Conservation (phyloP, 176 grass and related monocot species). For the Raddia distichophylla region DNA sequence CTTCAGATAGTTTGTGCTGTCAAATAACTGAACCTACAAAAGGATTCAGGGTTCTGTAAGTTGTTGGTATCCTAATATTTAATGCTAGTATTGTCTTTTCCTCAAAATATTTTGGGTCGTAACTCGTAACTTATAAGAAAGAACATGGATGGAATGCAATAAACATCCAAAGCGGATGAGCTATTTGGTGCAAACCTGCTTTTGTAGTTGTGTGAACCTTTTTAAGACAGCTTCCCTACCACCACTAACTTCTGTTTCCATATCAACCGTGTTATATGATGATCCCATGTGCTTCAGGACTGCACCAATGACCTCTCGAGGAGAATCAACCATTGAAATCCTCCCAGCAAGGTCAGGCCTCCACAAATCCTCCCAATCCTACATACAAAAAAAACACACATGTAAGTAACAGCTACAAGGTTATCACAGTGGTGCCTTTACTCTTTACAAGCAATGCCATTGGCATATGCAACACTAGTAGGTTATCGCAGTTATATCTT, state of each 20-base stretch:
- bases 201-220: conserved; percentile 68
- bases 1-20: conserved; percentile 85
- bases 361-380: conserved; percentile 98
- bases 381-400: conserved; percentile 17
- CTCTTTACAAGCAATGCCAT: neutral
- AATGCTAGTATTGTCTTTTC: neutral
- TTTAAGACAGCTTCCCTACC: conserved; percentile 69
- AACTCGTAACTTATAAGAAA: neutral
- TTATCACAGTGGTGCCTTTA: neutral
- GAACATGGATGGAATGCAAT: neutral
- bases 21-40: conserved; percentile 78
- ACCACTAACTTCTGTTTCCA: conserved; percentile 71
- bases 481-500: neutral
- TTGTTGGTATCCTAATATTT: neutral
- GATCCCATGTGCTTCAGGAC: conserved; percentile 79
- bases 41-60: neutral
- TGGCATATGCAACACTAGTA: neutral
- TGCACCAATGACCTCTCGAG: conserved; percentile 92
- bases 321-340: conserved; percentile 92
- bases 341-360: conserved; percentile 82
- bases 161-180: neutral
- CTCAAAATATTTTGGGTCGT: neutral
- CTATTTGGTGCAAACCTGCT: conserved; percentile 55
- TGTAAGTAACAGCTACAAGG: neutral
- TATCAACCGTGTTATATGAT: conserved; percentile 78